A percentile compares a stretch with the other conserved stretches of the same genome.
Evolutionary conservation across 371 early-diverging fungal genomes (phyloP).

Genomic region (Aphelidium insulamus): DNA sequence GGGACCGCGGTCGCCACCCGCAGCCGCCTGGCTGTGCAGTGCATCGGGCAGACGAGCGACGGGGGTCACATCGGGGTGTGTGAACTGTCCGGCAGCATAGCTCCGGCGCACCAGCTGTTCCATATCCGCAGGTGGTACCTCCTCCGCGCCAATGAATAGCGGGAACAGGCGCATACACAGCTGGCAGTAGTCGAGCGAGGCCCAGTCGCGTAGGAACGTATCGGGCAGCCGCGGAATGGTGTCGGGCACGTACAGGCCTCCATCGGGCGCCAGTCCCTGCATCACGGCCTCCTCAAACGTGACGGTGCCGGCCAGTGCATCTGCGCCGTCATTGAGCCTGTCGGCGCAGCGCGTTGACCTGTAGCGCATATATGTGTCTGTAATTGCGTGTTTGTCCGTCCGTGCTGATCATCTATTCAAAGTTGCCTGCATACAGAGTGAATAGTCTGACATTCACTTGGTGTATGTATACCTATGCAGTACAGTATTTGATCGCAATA

Average conservation of each 20-base stretch:
- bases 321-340: too few species aligned
- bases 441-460: too few species aligned
- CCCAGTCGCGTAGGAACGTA: conserved; percentile 28
- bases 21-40: background rate
- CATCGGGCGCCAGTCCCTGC: conserved; percentile 77
- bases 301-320: too few species aligned
- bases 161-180: conserved; percentile 65
- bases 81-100: conserved; percentile 47
- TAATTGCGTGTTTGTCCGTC: too few species aligned
- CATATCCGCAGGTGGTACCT: conserved; percentile 55
- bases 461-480: too few species aligned
- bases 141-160: conserved; percentile 47
- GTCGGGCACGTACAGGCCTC: conserved; percentile 83
- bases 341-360: too few species aligned
- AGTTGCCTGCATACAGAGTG: too few species aligned
- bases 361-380: too few species aligned
- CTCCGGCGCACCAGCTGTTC: conserved; percentile 33
- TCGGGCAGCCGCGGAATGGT: conserved; percentile 44
- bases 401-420: too few species aligned
- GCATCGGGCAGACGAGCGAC: conserved; percentile 15
- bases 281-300: conserved; percentile 81
- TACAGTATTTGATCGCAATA: too few species aligned
- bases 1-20: conserved; percentile 3
- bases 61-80: conserved; percentile 51
- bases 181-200: conserved; percentile 43